Base-by-base conservation (phyloP, 106 monocot genomes). In the Phalaenopsis equestris region DNA sequence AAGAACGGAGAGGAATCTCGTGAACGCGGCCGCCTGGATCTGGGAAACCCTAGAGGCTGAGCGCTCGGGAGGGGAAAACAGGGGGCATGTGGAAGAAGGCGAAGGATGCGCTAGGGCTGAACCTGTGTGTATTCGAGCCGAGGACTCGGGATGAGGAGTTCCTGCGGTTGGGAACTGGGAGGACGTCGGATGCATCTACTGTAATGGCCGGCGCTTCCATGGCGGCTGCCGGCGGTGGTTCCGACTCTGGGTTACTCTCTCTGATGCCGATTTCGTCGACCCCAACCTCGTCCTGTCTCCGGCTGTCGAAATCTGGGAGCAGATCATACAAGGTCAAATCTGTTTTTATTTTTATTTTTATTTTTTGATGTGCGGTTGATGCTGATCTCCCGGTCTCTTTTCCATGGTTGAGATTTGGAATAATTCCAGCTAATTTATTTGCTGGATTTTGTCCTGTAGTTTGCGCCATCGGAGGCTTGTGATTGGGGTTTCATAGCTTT, bases 21-120 rank as follows among this genome's bases (percentile, higher is more conserved):
- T 30, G 43, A 74, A 45, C 36, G 7, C 39, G 14, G 38, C 38
- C 42, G 6, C 19, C 43, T 74, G 41, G 43, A 18, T 74, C 74
- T 45, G 3, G 73, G 74, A 74, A 42, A 74, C 74, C 74, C 74
- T 74, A 43, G 38, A 36, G 72, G 14, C 15, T 14, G 72, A 39
- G 15, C 24, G 72, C 4, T 38, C 15, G 15, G 16, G 10, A 39
- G 72, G 56, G 49, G 75, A 38, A 46, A 47, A 47, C 8, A 38
- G 45, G 75, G n/a, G 38, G 77, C 72, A 55, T 55, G 77, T 77
- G 77, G 78, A 78, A 41, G 41, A 78, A 57, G 57, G 78, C 41
- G 38, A 78, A 78, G 78, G 55, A 1, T 8, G 78, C 78, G 78
- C 17, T 78, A 17, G 78, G 57, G 78, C 39, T 78, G 78, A 78